These are phyloP conservation scores for Seiridium cupressi DNA, from an alignment of 2,329 filamentous ascomycete species.

Conservation along the genomic window DNA sequence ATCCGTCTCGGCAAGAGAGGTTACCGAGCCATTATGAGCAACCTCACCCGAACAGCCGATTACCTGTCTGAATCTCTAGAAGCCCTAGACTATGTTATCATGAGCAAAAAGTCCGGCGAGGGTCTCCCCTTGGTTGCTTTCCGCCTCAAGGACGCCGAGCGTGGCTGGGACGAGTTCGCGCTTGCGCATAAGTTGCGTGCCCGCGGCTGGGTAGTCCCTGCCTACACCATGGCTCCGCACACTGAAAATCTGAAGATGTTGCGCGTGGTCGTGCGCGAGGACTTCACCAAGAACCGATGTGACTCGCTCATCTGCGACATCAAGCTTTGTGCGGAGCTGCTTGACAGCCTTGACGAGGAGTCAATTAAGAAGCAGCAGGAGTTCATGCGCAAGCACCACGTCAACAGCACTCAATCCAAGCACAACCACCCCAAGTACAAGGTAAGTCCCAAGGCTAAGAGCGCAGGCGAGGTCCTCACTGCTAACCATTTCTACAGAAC, in stretches of 20 bases:
- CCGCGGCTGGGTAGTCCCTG: slow-evolving; percentile 89
- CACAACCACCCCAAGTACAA: slow-evolving; percentile 51
- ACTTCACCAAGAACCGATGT: slow-evolving; percentile 81
- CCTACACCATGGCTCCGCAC: slow-evolving; percentile 95
- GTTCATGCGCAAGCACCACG: slow-evolving; percentile 58
- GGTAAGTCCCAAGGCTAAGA: slow-evolving; percentile 31
- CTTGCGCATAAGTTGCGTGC: slow-evolving; percentile 83
- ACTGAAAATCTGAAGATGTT: slow-evolving; percentile 84
- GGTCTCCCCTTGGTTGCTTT: slow-evolving; percentile 91
- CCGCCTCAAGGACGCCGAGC: slow-evolving; percentile 64
- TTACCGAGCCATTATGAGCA: slow-evolving; percentile 90
- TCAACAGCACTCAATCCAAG: slow-evolving; percentile 49
- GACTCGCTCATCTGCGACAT: slow-evolving; percentile 78
- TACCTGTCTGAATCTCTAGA: slow-evolving; percentile 76
- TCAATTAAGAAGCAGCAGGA: slow-evolving; percentile 68
- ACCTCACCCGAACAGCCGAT: slow-evolving; percentile 85
- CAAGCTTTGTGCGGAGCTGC: slow-evolving; percentile 68
- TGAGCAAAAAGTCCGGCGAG: slow-evolving; percentile 74
- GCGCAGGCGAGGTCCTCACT: too few species aligned
- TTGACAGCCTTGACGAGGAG: slow-evolving; percentile 73
- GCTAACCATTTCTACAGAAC: slow-evolving; percentile 39
- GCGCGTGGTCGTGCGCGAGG: slow-evolving; percentile 87
- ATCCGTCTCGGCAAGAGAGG: slow-evolving; percentile 92
- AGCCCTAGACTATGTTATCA: slow-evolving; percentile 78
- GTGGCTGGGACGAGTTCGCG: slow-evolving; percentile 71